Evolutionary conservation across 768 basidiomycete genomes (phyloP).

Genomic region (Tephrocybe rancida): DNA sequence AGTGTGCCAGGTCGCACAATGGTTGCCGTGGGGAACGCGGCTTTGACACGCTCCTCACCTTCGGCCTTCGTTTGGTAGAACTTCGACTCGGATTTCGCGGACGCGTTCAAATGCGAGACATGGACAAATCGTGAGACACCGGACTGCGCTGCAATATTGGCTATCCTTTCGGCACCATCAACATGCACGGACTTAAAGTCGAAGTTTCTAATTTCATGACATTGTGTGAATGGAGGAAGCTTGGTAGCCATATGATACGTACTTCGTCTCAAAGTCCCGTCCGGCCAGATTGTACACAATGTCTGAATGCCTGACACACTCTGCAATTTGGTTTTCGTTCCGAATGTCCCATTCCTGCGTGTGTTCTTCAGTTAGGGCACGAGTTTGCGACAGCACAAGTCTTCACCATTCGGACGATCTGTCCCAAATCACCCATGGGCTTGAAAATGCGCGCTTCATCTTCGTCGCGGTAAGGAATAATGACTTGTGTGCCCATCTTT

Average conservation of each 20-base stretch:
- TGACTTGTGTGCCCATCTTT: constrained; percentile 89
- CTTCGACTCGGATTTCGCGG: constrained; percentile 70
- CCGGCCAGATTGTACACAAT: constrained; percentile 96
- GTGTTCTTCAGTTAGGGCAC: constrained; percentile 16
- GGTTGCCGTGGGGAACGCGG: constrained; percentile 82
- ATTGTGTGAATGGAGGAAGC: constrained; percentile 3
- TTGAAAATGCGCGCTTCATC: constrained; percentile 89
- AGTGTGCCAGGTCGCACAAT: constrained; percentile 84
- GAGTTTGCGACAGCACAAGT: neutral
- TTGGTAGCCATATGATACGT: constrained; percentile 22
- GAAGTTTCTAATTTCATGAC: constrained; percentile 77
- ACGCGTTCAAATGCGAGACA: constrained; percentile 94
- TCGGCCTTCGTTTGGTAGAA: constrained; percentile 91
- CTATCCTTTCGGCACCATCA: constrained; percentile 82
- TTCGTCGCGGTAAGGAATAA: constrained; percentile 94
- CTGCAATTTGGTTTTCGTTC: constrained; percentile 87
- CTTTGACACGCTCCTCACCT: constrained; percentile 86
- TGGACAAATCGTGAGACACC: constrained; percentile 90
- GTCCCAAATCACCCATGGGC: constrained; percentile 95
- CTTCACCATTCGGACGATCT: constrained; percentile 90
- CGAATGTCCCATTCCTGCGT: constrained; percentile 93
- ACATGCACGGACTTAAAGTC: constrained; percentile 81
- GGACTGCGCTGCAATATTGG: constrained; percentile 71
- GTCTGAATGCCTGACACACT: constrained; percentile 93
- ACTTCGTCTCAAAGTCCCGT: constrained; percentile 96